A percentile compares a stretch with the other conserved stretches of the same genome.
Conservation (phyloP, 2,329 filamentous ascomycete species). For the Ceratocystis colombiana region DNA sequence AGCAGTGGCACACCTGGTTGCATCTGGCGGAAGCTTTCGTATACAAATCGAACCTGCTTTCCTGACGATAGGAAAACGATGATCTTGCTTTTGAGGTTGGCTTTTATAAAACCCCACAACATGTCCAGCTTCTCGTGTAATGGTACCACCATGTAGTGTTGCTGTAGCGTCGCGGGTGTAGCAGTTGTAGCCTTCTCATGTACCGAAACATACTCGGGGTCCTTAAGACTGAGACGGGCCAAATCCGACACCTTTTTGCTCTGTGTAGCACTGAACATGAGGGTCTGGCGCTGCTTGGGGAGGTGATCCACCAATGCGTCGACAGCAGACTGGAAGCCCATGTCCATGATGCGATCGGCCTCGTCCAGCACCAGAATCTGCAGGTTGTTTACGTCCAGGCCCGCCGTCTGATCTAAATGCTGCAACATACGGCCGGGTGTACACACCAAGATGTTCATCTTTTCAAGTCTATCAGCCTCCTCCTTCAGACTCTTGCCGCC, state of each 20-base stretch:
- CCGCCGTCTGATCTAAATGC: conserved; percentile 86
- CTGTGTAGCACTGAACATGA: conserved; percentile 93
- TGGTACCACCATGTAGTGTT: conserved; percentile 82
- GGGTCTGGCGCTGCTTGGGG: conserved; percentile 73
- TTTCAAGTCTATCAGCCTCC: conserved; percentile 68
- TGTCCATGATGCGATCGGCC: conserved; percentile 92
- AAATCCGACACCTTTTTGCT: conserved; percentile 90
- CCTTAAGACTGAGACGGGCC: conserved; percentile 72
- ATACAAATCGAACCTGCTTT: conserved; percentile 93
- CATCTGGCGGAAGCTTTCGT: conserved; percentile 83
- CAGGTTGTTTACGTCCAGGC: conserved; percentile 79
- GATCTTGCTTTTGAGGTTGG: conserved; percentile 86
- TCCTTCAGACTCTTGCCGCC: conserved; percentile 86
- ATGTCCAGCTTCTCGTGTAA: conserved; percentile 84
- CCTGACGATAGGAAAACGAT: conserved; percentile 91
- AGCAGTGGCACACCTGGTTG: conserved; percentile 89
- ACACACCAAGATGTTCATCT: conserved; percentile 96
- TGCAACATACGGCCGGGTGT: conserved; percentile 93
- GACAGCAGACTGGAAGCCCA: conserved; percentile 85
- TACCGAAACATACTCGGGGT: conserved; percentile 91
- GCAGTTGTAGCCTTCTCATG: conserved; percentile 72
- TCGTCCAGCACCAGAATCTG: conserved; percentile 92
- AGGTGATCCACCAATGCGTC: conserved; percentile 91
- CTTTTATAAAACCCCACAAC: conserved; percentile 82
- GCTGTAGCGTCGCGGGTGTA: conserved; percentile 74